Base-by-base conservation (phyloP, 2,329 filamentous ascomycete genomes). In the Thielaviopsis cerberus region DNA sequence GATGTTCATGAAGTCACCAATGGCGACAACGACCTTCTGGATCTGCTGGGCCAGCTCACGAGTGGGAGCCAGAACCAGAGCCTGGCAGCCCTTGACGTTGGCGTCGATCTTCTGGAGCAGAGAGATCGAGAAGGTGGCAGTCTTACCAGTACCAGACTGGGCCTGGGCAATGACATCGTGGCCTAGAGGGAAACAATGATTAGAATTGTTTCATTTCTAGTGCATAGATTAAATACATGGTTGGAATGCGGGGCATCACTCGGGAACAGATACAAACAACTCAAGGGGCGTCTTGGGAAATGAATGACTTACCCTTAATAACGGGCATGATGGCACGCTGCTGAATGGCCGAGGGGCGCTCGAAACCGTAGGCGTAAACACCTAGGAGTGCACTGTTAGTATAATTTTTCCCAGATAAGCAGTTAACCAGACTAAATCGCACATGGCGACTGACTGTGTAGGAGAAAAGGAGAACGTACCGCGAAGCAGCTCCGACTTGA, bases 241-340 rank as follows among this genome's bases (percentile, higher is more conserved):
- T 7, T 22, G 2, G n/a, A 20, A 10, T 20, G n/a, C 41, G 41
- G 41, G 41, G 41, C 41, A 7, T 22, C 20, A 22, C 11, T 27
- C 7, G 8, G 26, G 25, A n/a, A 10, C 51, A 26, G 25, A 23
- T 27, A n/a, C n/a, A n/a, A n/a, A 23, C 25, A 22, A 41, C 34
- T 41, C n/a, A 30, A 17, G 10, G 34, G 15, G 34, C 34, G 15
- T 17, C 34, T 41, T 5, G 22, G n/a, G 53, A 30, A 20, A 48
- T 26, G 54, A 45, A 27, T 57, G 73, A 58, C 85, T 73, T 77
- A 92, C 88, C 90, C 83, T 97, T 96, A 81, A 98, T 97, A 72
- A 98, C 92, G 70, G 92, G 94, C 86, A 97, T 94, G 76, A 98
- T 98, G 68, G 92, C 92, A 72, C 94, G 91, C 85, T 95, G 89